Evolutionary conservation across 257 asterid species (phyloP), one percentile per base, ranked within the genome.

Genomic region (Prunella vulgaris): DNA sequence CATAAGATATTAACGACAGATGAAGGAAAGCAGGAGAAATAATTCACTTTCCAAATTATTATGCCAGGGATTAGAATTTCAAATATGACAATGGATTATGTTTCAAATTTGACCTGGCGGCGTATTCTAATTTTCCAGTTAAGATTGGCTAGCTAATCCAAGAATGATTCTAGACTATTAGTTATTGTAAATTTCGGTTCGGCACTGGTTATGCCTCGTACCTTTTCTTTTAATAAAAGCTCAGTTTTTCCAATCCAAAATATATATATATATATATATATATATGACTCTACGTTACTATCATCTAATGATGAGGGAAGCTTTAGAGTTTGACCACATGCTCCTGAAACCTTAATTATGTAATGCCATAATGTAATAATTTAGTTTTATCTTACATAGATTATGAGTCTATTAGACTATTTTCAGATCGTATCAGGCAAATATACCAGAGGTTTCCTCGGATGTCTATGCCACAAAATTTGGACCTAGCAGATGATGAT

Each of bases 401-500:
- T 77, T 62, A 42, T 75, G 72, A 76, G 49, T 63, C 46, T 72
- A n/a, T n/a, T n/a, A n/a, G n/a, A n/a, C 74, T 57, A 33, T 73
- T 78, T n/a, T 53, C 89, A 93, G 99, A 87, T 76, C 84, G 86
- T 81, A 76, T 93, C 78, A 81, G 85, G 88, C 84, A 80, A 86
- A 88, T 90, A 69, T 90, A 81, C 83, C 76, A 77, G 78, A 88
- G 79, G 77, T 93, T 85, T 79, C 99, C 99, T 44, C 83, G 88
- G 73, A 79, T 86, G 78, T 74, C 91, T 44, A 88, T 90, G 78
- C 97, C 97, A 59, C 99, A 90, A 70, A 82, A 88, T 80, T 81
- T 93, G 85, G 93, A 93, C 74, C 74, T 90, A 27, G 82, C 85
- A 28, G 93, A 81, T 73, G 97, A 90, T 60, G 91, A 84, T 73